Evolutionary conservation across 129 eudicot species (phyloP).

Genomic region (Deinandra increscens): DNA sequence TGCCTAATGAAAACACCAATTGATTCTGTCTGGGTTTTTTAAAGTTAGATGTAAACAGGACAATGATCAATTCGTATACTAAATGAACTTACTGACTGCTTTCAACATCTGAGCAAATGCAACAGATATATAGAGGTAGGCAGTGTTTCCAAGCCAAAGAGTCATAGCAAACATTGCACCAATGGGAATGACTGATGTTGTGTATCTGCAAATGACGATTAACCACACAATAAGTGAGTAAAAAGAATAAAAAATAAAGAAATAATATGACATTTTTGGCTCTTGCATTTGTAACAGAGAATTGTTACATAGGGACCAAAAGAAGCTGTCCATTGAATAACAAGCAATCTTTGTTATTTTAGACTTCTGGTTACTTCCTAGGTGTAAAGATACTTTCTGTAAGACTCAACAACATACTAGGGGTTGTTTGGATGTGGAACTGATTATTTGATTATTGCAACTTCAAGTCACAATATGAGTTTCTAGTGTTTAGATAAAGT

Average conservation of each 20-base stretch:
- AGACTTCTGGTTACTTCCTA: conserved; percentile 3
- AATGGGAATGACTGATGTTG: conserved; percentile 86
- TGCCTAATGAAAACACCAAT: conserved; percentile 2
- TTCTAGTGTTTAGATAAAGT: background rate
- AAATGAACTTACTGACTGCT: conserved; percentile 79
- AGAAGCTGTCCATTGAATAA: background rate
- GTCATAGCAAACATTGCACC: conserved; percentile 99
- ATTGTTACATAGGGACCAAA: background rate
- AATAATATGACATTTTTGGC: background rate
- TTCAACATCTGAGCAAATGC: conserved; percentile 97
- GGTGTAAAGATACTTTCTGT: background rate
- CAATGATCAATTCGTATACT: conserved; percentile 12
- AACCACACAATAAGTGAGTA: conserved; percentile 19
- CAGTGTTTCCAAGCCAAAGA: conserved; percentile 99
- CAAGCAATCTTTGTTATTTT: background rate
- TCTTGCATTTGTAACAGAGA: conserved; percentile 1
- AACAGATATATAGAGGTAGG: conserved; percentile 95
- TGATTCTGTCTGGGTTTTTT: background rate
- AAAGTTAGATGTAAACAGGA: background rate
- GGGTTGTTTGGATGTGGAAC: background rate
- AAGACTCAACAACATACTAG: background rate
- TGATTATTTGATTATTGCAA: background rate
- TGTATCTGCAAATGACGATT: conserved; percentile 46
- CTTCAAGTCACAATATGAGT: background rate
- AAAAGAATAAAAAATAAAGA: background rate